Evolutionary conservation across 345 rosid genomes (phyloP).

Genomic region (Acer campestre): DNA sequence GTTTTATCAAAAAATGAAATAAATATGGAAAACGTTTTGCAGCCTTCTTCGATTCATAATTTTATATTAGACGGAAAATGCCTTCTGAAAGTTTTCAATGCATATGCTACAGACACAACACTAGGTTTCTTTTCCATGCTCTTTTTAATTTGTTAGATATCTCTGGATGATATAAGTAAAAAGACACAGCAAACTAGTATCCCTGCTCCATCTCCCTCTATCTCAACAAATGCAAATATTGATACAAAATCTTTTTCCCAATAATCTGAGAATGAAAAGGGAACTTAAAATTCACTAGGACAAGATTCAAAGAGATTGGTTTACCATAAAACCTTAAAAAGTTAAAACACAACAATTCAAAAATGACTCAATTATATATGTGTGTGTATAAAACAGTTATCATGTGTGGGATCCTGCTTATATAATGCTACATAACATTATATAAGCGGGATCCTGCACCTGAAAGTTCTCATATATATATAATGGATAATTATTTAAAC

Average conservation of each 20-base stretch:
- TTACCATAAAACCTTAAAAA: neutral
- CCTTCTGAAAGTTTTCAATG: neutral
- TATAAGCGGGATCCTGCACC: too few relatives aligned
- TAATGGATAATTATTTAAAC: constrained; percentile 27
- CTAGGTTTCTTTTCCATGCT: neutral
- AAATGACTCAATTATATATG: neutral
- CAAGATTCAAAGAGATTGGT: too few relatives aligned
- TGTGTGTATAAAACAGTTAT: too few relatives aligned
- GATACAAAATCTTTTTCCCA: neutral
- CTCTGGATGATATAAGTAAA: neutral
- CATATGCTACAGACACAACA: neutral
- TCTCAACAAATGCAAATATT: neutral
- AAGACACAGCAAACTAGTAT: neutral
- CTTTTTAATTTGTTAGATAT: neutral
- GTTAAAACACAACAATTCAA: neutral
- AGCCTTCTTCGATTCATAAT: neutral
- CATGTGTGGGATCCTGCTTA: too few relatives aligned
- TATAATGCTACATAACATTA: too few relatives aligned
- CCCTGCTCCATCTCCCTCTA: neutral
- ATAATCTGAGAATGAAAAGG: neutral
- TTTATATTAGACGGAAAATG: neutral
- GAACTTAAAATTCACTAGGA: too few relatives aligned
- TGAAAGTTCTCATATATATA: neutral
- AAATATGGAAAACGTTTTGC: neutral
- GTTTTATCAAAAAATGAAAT: neutral